Conservation (phyloP, 495 filamentous ascomycete species). For the Hypoxylon cercidicola region DNA sequence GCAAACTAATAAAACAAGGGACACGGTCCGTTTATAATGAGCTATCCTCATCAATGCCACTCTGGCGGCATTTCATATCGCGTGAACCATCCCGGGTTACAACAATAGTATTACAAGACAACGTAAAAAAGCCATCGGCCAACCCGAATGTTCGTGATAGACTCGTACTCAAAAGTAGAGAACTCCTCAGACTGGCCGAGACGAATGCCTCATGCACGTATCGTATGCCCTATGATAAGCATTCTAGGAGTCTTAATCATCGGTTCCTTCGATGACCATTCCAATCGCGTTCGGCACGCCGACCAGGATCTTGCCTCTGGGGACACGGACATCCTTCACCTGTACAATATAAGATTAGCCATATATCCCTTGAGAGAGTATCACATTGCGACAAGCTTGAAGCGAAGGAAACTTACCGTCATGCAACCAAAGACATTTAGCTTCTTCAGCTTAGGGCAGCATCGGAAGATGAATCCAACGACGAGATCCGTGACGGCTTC, state of each 20-base stretch:
- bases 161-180: not conserved
- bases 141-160: not conserved
- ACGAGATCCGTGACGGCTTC: conserved; percentile 78
- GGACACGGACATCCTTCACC: conserved; percentile 74
- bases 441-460: conserved; percentile 76
- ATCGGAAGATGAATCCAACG: conserved; percentile 75
- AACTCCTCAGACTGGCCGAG: not conserved
- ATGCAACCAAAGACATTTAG: conserved; percentile 88
- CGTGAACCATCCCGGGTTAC: too few species aligned
- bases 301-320: conserved; percentile 77
- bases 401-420: conserved; percentile 50
- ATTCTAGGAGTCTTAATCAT: conserved; percentile 34
- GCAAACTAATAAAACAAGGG: too few species aligned
- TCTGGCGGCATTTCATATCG: too few species aligned
- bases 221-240: not conserved
- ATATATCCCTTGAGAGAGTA: not conserved
- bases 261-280: conserved; percentile 62
- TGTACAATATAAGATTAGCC: conserved; percentile 36
- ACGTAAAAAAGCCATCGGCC: not conserved
- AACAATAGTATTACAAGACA: too few species aligned
- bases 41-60: not conserved
- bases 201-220: not conserved
- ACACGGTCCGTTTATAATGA: too few species aligned
- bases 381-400: not conserved
- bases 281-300: conserved; percentile 75